Conservation (phyloP, 441 rosid genomes). For the Jatropha multifida region DNA sequence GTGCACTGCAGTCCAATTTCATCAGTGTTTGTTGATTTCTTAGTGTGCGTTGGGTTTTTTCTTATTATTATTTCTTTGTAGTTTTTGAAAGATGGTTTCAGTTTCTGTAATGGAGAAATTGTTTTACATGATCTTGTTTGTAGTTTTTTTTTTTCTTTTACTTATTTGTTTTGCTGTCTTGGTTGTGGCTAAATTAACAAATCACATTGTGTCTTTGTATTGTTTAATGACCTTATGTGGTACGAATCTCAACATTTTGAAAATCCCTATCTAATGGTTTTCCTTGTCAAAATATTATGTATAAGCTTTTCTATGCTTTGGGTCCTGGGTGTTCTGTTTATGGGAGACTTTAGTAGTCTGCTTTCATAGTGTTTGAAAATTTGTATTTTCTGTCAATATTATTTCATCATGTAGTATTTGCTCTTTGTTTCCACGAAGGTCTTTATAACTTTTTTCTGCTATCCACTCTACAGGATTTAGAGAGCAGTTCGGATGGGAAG, state of each 20-base stretch:
- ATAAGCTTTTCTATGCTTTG: neutral
- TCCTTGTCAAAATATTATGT: neutral
- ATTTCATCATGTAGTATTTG: neutral
- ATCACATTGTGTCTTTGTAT: too few relatives aligned
- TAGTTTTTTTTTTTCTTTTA: neutral
- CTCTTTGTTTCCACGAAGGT: neutral
- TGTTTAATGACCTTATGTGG: neutral
- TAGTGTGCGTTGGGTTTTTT: neutral
- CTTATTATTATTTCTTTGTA: neutral
- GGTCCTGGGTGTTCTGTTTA: neutral
- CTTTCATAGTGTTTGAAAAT: neutral
- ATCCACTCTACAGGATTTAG: conserved; percentile 47
- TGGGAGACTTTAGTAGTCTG: neutral
- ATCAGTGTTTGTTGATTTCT: neutral
- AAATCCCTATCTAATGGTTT: neutral
- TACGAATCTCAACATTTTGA: neutral
- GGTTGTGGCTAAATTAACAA: neutral
- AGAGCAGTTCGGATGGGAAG: conserved; percentile 28
- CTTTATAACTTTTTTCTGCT: conserved; percentile 4
- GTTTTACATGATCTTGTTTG: neutral
- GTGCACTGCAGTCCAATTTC: too few relatives aligned
- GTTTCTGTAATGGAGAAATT: neutral
- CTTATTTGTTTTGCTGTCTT: neutral
- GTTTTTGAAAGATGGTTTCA: neutral
- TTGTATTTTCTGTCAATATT: neutral